phyloP scores from a whole-genome alignment of 192 early-diverging fungal species.

The Dissophora globulifera region DNA sequence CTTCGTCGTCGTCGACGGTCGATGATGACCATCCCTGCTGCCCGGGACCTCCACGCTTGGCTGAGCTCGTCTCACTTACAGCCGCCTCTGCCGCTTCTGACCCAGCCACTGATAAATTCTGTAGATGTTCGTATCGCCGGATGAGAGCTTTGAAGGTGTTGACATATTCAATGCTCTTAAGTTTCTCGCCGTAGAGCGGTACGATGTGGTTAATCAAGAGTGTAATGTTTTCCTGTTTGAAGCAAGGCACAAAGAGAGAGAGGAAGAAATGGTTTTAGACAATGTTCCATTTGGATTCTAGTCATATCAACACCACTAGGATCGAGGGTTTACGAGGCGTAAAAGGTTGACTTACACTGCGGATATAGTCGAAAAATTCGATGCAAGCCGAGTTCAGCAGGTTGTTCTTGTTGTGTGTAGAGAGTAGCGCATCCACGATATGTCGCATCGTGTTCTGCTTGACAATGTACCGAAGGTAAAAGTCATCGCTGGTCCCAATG shows the following conservation, averaged over 20 bases:
- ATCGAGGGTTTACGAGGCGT: too few relatives aligned
- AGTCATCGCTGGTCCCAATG: conserved; percentile 84
- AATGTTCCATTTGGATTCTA: too few relatives aligned
- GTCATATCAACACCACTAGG: too few relatives aligned
- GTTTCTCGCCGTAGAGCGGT: conserved; percentile 62
- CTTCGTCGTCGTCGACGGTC: conserved; percentile 77
- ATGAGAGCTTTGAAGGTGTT: conserved; percentile 68
- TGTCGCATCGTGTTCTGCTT: conserved; percentile 78
- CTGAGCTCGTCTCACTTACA: conserved; percentile 42
- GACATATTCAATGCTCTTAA: conserved; percentile 74
- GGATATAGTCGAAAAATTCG: conserved; percentile 88
- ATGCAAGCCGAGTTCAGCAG: conserved; percentile 90
- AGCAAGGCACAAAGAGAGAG: background rate
- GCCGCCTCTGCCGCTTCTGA: conserved; percentile 33
- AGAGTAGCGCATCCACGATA: conserved; percentile 69
- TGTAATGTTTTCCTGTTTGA: conserved; percentile 69
- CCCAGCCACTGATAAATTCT: conserved; percentile 59
- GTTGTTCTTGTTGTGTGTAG: conserved; percentile 79
- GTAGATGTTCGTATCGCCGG: conserved; percentile 69
- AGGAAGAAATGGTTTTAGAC: too few relatives aligned
- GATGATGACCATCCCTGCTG: conserved; percentile 60
- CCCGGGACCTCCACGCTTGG: conserved; percentile 12
- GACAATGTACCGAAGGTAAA: conserved; percentile 80
- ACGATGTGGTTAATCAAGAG: conserved; percentile 78
- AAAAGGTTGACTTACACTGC: conserved; percentile 60